Base-by-base conservation (phyloP, 2,329 filamentous ascomycete genomes). In the Venturia effusa region DNA sequence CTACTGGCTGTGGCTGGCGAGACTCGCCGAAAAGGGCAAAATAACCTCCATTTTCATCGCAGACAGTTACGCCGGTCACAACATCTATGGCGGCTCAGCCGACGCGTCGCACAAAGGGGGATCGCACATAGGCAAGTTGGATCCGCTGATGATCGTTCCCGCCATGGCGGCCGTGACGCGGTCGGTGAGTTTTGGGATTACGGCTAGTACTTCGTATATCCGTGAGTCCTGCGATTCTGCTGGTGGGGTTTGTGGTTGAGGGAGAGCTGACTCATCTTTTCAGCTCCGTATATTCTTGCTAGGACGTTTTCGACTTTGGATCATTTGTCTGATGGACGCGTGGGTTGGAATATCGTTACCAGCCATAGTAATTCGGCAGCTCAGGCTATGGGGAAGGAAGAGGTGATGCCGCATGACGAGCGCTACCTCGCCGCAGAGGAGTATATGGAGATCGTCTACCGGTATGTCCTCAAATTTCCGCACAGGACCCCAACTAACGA, bases 361-460 rank as follows among this genome's bases (percentile, higher is more conserved):
- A 68, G 83, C 83, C 0, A 85, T 30, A 34, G 61, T 19, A 37
- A 64, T 19, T 61, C 54, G 27, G 62, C 62, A 6, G 62, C 62
- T 30, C 62, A 54, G 19, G 60, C 61, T 24, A 55, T 87, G 63
- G 84, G 84, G 0, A 69, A 85, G 1, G 81, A 85, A 17, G 80
- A 72, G 3, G 80, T 81, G 0, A 82, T 84, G 37, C 80, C 84
- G 64, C 84, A 87, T 67, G 85, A 87, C 48, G 79, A 85, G 69
- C 78, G 84, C 32, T 87, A 87, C 66, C 76, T 74, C 0, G 81
- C 84, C 67, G 84, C 84, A 0, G 83, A 87, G 63, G 84, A 87
- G 67, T 87, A 86, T 67, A 72, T 87, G 34, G 72, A 78, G 0
- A 80, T 87, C 0, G 71, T 87, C 3, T 88, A 78, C 64, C 79